Evolutionary conservation across 1,284 basidiomycete genomes (phyloP), one percentile per base, ranked within the genome.

Genomic region (Neonothopanus nambi): DNA sequence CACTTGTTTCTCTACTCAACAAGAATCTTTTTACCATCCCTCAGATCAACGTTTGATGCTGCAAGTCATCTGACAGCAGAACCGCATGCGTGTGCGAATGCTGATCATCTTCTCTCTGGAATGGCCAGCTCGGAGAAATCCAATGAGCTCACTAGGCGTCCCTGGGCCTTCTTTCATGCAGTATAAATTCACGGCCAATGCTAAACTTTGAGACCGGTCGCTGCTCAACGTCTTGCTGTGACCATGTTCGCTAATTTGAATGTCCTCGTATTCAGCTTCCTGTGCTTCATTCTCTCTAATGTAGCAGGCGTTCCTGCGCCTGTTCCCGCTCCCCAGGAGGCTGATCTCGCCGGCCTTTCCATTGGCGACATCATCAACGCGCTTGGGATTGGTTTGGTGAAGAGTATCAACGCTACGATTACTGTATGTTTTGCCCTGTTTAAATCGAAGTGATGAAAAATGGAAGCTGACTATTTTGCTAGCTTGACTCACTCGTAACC

Each of bases 311-410:
- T 55, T 1, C 63, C 67, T 7, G 44, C 61, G 3, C 20, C 55
- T 4, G 47, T 54, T 12, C 9, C 51, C 5, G 41, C 28, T 15
- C 48, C 47, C 9, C 23, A 40, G 12, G 12, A 20, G 11, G 52
- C 51, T 15, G 52, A 53, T 11, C 45, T 64, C 15, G 58, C 54
- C 13, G 62, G 59, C 21, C 33, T 67, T 41, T 50, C 58, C 28
- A 59, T 70, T 50, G 72, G 70, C n/a, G 65, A 71, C 41, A 67
- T 76, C 52, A 67, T 74, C 52, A 68, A 74, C 55, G 51, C 63
- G 8, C 53, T 77, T 13, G 64, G 65, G 5, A 24, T 75, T n/a
- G 71, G 70, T 13, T 62, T 76, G 28, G 71, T 77, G 48, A 62
- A 59, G 40, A 48, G 67, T 15, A 70, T 76, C 58, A 68, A 72